Evolutionary conservation across 2,329 filamentous ascomycete genomes (phyloP), one percentile per base, ranked within the genome.

Genomic region (Neofusicoccum sp.): DNA sequence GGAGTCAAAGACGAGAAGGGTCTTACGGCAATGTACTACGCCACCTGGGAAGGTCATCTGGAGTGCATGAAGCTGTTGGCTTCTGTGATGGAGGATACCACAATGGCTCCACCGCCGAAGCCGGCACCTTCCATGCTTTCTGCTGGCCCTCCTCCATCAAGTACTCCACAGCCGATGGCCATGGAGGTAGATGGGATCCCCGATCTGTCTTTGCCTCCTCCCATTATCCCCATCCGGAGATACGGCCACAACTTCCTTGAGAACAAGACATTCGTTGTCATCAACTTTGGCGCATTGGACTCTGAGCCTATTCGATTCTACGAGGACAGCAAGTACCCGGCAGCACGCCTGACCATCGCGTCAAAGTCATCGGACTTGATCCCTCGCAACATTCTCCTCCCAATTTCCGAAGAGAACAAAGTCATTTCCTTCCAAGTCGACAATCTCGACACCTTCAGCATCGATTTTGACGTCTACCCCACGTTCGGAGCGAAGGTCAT

Each of bases 171-270:
- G 6, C 75, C 76, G 12, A 75, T 76, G 65, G 74, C 81, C 14
- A 88, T 90, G 80, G 92, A 96, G 41, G 85, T 85, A 0, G 93
- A 98, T 75, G 90, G 90, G 1, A 99, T 99, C 60, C 95, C 95
- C 2, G 86, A 92, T 65, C 86, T 99, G 33, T 93, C 93, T 66
- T 82, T 99, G 11, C 95, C 95, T 24, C 95, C 95, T 20, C 95
- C 95, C 0, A 98, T 99, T 65, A 97, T 99, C 66, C 95, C 95
- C 0, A 82, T 98, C 49, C 86, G 95, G 66, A 86, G 95, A 68
- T 99, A 99, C 69, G 95, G 95, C 14, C 95, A 99, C 78, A 99
- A 98, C 75, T 99, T 99, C 81, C 82, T 99, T 36, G 95, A 99
- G 71, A 96, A 91, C 31, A 99, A 98, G 78, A 96, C 93, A 0